Evolutionary conservation across 2,329 filamentous ascomycete genomes (phyloP), one percentile per base, ranked within the genome.

Genomic region (Sarocladium brachiariae): DNA sequence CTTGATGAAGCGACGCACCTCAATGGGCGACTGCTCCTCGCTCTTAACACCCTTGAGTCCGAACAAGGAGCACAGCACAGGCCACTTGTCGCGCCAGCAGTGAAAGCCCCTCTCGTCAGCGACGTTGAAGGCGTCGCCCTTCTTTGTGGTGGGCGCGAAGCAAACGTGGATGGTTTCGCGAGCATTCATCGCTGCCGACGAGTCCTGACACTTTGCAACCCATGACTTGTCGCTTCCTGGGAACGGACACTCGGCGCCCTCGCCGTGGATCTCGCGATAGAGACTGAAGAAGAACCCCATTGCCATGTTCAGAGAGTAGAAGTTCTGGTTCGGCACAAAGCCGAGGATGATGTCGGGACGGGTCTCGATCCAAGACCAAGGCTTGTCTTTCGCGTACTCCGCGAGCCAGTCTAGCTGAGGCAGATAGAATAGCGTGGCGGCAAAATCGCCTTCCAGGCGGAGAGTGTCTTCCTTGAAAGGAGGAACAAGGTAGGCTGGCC

Each of bases 271-370:
- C 25, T 64, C 58, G 10, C 60, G 59, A 50, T 62, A 68, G 5
- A 71, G 50, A 10, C 63, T 62, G 2, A 70, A 59, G 52, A 67
- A 71, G 43, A 70, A 53, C 2, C 62, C 69, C 6, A 71, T 55
- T 3, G 61, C 62, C 43, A 64, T 63, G 9, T 63, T 67, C 6
- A 69, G 60, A 18, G 63, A 66, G 54, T 67, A 68, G 38, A 66
- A 64, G 50, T 69, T 70, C 62, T 53, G 62, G 52, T 70, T 68
- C 14, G 67, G 66, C 2, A 70, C 65, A 52, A 69, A 69, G 5
- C 68, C 68, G 34, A 71, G 63, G 51, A 71, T 67, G 49, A 68
- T 66, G 54, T 70, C 69, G 1, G 67, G 68, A 10, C 66, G 59
- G 2, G 68, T 65, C 24, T 72, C 67, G 47, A 63, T 64, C 64